Base-by-base conservation (phyloP, 768 basidiomycete species). In the Psilocybe cubensis region DNA sequence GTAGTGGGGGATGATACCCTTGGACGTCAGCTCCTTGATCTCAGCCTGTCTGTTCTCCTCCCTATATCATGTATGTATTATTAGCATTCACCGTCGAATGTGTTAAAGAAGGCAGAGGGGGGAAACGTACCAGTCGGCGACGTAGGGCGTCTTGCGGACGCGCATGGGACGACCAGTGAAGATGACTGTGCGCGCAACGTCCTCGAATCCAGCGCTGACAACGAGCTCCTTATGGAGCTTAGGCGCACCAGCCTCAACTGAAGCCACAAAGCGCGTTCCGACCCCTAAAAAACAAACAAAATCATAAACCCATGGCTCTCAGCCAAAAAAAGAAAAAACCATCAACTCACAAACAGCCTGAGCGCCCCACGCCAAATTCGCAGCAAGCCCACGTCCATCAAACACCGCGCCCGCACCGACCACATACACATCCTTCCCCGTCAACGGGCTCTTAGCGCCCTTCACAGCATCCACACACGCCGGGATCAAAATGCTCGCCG, bases 321-420 rank as follows among this genome's bases (percentile, higher is more conserved):
- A 17, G 48, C 27, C 8, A 4, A 44, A 33, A 23, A 2, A 28
- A 55, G 27, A 23, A 6, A 20, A 27, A 41, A 38, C 33, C 50
- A 10, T n/a, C 68, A 61, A 84, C 88, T 82, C 78, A 91, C 72
- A 95, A 52, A 95, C 93, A 31, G 81, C 95, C 63, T 93, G 83
- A 33, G 94, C 94, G 60, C 95, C 95, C 85, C 90, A 96, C 64
- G 87, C 79, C 53, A 98, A 72, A 66, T 95, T 93, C 14, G 95
- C 91, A 3, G 92, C 94, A 8, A 96, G 79, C 57, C 90, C 83
- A 48, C 94, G 83, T 4, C 94, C 94, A 63, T 96, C 93, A 73
- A 85, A 93, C 18, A 98, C 89, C 0, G 93, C 95, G 28, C 95
- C 95, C 4, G 95, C 95, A 24, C 93, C 95, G 57, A 98, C 74